Base-by-base conservation (phyloP, 2,329 filamentous ascomycete species). In the Cercospora sojina region DNA sequence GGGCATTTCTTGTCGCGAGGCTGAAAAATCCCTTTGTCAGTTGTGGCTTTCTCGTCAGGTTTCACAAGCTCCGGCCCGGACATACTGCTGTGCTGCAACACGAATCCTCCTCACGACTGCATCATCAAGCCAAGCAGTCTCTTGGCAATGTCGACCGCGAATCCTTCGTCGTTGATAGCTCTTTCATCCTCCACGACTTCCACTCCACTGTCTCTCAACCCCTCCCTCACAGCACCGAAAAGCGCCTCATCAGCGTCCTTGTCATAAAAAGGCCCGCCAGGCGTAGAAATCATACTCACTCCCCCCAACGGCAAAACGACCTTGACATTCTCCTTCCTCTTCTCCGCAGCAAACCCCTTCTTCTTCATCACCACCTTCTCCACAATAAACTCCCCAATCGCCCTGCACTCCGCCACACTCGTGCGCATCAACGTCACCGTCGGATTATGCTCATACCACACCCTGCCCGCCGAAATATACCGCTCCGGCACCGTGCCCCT, bases 401-500 rank as follows among this genome's bases (percentile, higher is more conserved):
- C 74, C 25, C 64, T 70, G 67, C 84, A 86, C 73, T 91, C 89
- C 1, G 84, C 81, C n/a, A 76, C 72, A 0, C 81, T 87, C 0
- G 89, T 88, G 23, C 90, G 79, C 83, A 91, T 86, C 32, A 92
- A 73, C 0, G 89, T 91, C 0, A 91, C 85, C 0, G 83, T 82
- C 0, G 87, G 83, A 72, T 91, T 91, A 73, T 91, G 89, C 72
- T 87, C 84, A 70, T 85, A 83, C n/a, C 90, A 75, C 20, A 80
- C 80, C 31, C 88, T 80, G 1, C 76, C 72, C n/a, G 57, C 43
- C n/a, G 56, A 25, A 3, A 74, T 73, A 69, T 86, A 89, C 58
- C 80, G 80, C 61, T 84, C 81, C 0, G 89, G 89, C 0, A 90
- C 81, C 0, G 82, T 86, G 0, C 76, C 74, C 47, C 71, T 78